These are phyloP conservation scores for Quillaja saponaria DNA, from an alignment of 306 rosid species.

Conservation along the genomic window DNA sequence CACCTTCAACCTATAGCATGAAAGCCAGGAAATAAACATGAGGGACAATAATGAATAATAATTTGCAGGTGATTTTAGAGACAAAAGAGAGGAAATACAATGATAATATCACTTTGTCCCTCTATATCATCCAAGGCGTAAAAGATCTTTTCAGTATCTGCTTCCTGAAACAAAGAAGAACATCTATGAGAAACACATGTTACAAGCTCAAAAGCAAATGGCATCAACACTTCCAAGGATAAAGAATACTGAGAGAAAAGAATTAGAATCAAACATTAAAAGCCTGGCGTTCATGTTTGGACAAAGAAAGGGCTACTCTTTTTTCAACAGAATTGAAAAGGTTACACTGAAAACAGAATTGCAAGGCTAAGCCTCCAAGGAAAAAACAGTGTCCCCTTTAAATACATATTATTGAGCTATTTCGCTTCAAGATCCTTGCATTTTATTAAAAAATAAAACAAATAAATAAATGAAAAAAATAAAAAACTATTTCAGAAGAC, in stretches of 20 bases:
- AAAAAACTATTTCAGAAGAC: too few relatives aligned
- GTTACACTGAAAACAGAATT: too few relatives aligned
- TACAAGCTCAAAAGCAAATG: conserved; percentile 1
- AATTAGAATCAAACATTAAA: too few relatives aligned
- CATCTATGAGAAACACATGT: neutral
- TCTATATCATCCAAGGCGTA: conserved; percentile 86
- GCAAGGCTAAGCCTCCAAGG: too few relatives aligned
- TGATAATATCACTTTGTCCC: conserved; percentile 72
- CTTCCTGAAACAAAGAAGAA: conserved; percentile 64
- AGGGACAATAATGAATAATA: conserved; percentile 15
- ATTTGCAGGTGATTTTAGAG: conserved; percentile 5
- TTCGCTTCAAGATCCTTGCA: too few relatives aligned
- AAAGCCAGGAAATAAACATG: conserved; percentile 25
- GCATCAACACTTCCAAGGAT: neutral
- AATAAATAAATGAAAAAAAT: too few relatives aligned
- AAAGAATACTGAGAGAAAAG: neutral
- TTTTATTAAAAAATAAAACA: too few relatives aligned
- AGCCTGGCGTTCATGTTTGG: neutral
- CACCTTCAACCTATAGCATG: conserved; percentile 86
- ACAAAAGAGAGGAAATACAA: conserved; percentile 54
- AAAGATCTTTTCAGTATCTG: conserved; percentile 79
- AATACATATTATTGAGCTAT: too few relatives aligned
- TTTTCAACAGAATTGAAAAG: too few relatives aligned
- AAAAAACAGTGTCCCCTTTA: too few relatives aligned
- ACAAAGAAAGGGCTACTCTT: too few relatives aligned